Percentiles rank a stretch among this genome's conserved stretches.
These are phyloP conservation scores for Millerozyma acaciae DNA, from an alignment of 805 yeast genomes.

Conservation along the genomic window DNA sequence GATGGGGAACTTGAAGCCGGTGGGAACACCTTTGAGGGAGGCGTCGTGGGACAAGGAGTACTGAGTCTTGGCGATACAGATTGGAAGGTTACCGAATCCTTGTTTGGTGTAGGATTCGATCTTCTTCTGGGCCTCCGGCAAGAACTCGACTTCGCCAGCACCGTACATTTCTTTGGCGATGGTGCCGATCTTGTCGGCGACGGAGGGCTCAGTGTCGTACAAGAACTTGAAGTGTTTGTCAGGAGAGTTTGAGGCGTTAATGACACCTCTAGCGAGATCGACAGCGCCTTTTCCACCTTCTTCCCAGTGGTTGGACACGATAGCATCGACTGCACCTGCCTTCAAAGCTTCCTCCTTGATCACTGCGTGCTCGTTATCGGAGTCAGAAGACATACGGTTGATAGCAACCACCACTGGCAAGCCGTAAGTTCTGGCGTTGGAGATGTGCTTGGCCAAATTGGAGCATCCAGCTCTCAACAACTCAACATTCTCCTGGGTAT, in stretches of 20 bases:
- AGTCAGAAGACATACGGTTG: constrained; percentile 72
- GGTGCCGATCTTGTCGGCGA: constrained; percentile 62
- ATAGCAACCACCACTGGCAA: constrained; percentile 81
- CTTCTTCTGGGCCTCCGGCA: constrained; percentile 66
- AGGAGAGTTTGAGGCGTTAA: constrained; percentile 51
- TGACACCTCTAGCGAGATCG: constrained; percentile 67
- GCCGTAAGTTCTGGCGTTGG: constrained; percentile 67
- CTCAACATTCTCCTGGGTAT: constrained; percentile 67
- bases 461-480: constrained; percentile 67
- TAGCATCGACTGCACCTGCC: constrained; percentile 79
- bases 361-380: constrained; percentile 63
- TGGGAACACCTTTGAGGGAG: constrained; percentile 76
- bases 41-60: constrained; percentile 84
- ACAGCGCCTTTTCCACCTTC: constrained; percentile 82
- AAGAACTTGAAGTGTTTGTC: constrained; percentile 48
- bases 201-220: constrained; percentile 56
- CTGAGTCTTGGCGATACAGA: constrained; percentile 84
- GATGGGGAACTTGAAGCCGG: constrained; percentile 74
- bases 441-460: constrained; percentile 72
- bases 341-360: constrained; percentile 63
- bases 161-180: constrained; percentile 79
- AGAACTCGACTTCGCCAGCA: constrained; percentile 66
- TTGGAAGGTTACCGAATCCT: constrained; percentile 75
- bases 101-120: constrained; percentile 64
- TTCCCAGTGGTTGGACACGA: constrained; percentile 83